These are phyloP conservation scores for Talaromyces proteolyticus DNA, from an alignment of 495 filamentous ascomycete genomes.

Conservation along the genomic window DNA sequence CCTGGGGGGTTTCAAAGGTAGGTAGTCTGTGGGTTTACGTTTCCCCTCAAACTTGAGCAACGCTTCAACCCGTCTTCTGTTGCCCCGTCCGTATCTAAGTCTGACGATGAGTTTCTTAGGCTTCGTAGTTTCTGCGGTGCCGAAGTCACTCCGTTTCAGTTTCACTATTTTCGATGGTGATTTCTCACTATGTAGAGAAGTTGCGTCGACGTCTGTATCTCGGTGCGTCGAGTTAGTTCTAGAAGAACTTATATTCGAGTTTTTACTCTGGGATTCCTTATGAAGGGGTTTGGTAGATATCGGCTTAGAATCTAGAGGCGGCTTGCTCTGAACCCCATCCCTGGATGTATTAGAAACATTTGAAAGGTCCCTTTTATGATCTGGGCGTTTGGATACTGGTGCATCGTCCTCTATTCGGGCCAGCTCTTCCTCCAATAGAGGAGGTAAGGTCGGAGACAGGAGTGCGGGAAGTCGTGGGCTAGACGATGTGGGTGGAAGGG, in stretches of 20 bases:
- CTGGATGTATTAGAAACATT: slow-evolving; percentile 9
- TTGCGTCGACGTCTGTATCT: neutral
- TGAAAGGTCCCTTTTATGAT: slow-evolving; percentile 7
- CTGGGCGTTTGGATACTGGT: slow-evolving; percentile 6
- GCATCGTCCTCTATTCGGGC: slow-evolving; percentile 23
- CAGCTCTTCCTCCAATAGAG: slow-evolving; percentile 43
- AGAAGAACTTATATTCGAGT: neutral
- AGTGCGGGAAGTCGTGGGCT: slow-evolving; percentile 31
- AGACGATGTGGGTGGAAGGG: slow-evolving; percentile 29
- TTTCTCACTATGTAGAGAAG: neutral
- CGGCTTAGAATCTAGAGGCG: slow-evolving; percentile 7
- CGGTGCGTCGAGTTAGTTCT: neutral
- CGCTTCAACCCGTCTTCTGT: slow-evolving; percentile 35
- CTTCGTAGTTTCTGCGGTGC: neutral
- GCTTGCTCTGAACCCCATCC: slow-evolving; percentile 7
- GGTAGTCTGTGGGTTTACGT: slow-evolving; percentile 23
- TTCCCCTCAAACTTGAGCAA: slow-evolving; percentile 40
- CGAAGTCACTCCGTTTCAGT: neutral
- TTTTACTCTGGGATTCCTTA: neutral
- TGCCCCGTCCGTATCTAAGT: slow-evolving; percentile 34
- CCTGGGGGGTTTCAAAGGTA: slow-evolving; percentile 20
- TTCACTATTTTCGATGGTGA: slow-evolving; percentile 1
- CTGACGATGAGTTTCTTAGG: slow-evolving; percentile 20
- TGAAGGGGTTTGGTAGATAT: slow-evolving; percentile 2
- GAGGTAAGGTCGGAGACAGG: slow-evolving; percentile 41